These are phyloP conservation scores for Saksenaea vasiformis DNA, from an alignment of 371 early-diverging fungal genomes.

Conservation along the genomic window DNA sequence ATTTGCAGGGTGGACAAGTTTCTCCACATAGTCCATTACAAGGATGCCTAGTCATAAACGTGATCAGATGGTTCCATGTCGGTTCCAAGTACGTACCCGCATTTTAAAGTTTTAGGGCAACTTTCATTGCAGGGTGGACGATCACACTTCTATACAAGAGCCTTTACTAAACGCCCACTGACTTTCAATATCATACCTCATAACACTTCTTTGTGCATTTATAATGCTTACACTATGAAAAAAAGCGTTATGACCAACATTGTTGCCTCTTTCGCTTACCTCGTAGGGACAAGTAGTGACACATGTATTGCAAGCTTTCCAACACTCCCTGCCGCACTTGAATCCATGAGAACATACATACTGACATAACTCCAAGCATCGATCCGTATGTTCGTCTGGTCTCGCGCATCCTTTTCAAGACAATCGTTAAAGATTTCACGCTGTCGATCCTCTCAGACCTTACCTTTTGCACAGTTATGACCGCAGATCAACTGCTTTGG, in stretches of 20 bases:
- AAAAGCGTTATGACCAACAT: background rate
- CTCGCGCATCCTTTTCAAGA: slow-evolving; percentile 38
- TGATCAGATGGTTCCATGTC: background rate
- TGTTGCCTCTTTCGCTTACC: slow-evolving; percentile 9
- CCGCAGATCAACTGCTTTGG: slow-evolving; percentile 53
- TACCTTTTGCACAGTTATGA: slow-evolving; percentile 48
- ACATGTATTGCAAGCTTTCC: slow-evolving; percentile 33
- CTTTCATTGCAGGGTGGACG: slow-evolving; percentile 42
- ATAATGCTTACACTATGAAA: slow-evolving; percentile 29
- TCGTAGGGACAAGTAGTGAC: slow-evolving; percentile 37
- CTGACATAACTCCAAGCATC: slow-evolving; percentile 41
- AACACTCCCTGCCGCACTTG: slow-evolving; percentile 42
- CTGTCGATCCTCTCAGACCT: background rate
- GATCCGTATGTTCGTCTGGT: slow-evolving; percentile 46
- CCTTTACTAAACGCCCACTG: background rate
- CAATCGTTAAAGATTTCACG: background rate
- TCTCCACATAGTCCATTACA: slow-evolving; percentile 54
- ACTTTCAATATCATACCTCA: slow-evolving; percentile 21
- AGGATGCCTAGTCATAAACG: slow-evolving; percentile 26
- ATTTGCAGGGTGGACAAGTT: slow-evolving; percentile 43
- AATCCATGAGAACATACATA: slow-evolving; percentile 46
- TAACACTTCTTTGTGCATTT: slow-evolving; percentile 42
- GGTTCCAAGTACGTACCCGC: slow-evolving; percentile 32
- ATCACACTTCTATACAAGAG: slow-evolving; percentile 37
- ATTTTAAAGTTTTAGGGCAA: slow-evolving; percentile 26